A percentile compares a stretch with the other conserved stretches of the same genome.
Evolutionary conservation across 140 eudicot species (phyloP).

Genomic region (Stevia rebaudiana): DNA sequence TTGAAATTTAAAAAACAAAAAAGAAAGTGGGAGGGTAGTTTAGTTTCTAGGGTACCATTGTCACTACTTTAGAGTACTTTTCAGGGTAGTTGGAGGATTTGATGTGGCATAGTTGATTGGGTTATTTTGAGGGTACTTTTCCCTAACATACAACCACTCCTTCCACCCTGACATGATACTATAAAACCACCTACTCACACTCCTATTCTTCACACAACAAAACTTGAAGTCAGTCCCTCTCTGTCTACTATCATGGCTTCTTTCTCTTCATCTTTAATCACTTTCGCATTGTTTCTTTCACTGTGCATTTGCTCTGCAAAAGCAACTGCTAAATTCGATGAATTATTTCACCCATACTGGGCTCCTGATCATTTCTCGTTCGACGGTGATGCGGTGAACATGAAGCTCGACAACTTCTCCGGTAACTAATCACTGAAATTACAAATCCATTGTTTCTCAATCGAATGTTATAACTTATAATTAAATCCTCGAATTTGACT

Average conservation of each 20-base stretch:
- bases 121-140: no score
- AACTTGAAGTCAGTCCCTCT: neutral
- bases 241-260: conserved; percentile 1
- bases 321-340: conserved; percentile 49
- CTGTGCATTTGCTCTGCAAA: conserved; percentile 23
- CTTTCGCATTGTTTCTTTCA: conserved; percentile 3
- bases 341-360: conserved; percentile 77
- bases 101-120: no score
- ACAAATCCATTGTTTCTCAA: neutral
- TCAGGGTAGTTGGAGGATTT: no score
- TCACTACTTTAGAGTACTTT: no score
- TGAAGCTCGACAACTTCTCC: conserved; percentile 82
- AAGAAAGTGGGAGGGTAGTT: no score
- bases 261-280: neutral
- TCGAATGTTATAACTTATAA: no score
- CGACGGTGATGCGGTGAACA: conserved; percentile 69
- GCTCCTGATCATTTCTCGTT: conserved; percentile 66
- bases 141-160: no score
- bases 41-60: no score
- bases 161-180: no score
- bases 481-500: neutral
- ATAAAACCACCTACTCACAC: conserved; percentile 34
- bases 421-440: conserved; percentile 32
- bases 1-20: no score
- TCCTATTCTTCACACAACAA: neutral